Conservation (phyloP, 2,329 filamentous ascomycete species). For the Fusarium nelsonii region DNA sequence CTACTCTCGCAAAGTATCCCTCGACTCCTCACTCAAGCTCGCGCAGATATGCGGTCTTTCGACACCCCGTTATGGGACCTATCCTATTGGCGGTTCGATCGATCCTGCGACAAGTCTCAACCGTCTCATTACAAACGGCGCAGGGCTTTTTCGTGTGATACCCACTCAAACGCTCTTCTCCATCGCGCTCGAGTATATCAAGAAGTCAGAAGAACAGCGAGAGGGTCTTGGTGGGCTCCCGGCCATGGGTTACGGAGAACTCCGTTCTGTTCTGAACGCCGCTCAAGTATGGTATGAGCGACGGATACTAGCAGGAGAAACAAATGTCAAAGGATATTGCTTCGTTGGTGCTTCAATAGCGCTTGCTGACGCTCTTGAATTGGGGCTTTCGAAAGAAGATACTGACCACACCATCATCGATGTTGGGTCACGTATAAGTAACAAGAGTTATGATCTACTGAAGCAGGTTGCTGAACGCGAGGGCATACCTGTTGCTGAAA, state of each 20-base stretch:
- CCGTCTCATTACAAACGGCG: constrained; percentile 56
- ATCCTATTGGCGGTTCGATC: constrained; percentile 28
- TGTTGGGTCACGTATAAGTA: constrained; percentile 41
- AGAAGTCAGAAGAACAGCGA: constrained; percentile 58
- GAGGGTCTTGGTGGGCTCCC: constrained; percentile 49
- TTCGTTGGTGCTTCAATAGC: constrained; percentile 51
- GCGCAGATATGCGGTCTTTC: constrained; percentile 51
- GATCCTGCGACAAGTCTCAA: constrained; percentile 51
- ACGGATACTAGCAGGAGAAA: constrained; percentile 58
- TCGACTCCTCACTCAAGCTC: constrained; percentile 58
- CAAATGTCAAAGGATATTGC: constrained; percentile 58
- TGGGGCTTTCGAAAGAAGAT: constrained; percentile 47
- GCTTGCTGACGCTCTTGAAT: constrained; percentile 54
- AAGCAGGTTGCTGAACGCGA: constrained; percentile 51
- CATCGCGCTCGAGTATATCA: constrained; percentile 61
- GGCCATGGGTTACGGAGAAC: constrained; percentile 50
- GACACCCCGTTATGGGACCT: constrained; percentile 26
- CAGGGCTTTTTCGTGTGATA: constrained; percentile 59
- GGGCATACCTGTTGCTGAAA: constrained; percentile 22
- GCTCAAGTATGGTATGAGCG: constrained; percentile 50
- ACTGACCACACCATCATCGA: constrained; percentile 51
- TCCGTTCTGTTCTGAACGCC: constrained; percentile 50
- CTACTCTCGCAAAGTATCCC: constrained; percentile 65
- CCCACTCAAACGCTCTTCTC: constrained; percentile 57
- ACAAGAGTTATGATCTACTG: constrained; percentile 51